Evolutionary conservation across 345 rosid genomes (phyloP).

Genomic region (Aquilaria malaccensis): DNA sequence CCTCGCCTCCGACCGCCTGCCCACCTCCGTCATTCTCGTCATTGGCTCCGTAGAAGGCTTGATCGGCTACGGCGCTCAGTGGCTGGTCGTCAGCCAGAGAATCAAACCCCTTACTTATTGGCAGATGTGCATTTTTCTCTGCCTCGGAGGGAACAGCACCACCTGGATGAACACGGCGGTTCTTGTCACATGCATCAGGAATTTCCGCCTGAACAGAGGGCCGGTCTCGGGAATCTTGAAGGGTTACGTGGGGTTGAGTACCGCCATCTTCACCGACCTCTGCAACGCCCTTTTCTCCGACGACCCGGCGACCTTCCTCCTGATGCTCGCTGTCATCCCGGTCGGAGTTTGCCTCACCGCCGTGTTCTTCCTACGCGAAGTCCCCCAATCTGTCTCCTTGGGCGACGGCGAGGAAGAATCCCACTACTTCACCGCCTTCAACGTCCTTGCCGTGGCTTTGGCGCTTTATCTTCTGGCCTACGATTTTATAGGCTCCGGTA

Average conservation of each 20-base stretch:
- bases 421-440: constrained; percentile 54
- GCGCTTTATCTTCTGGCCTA: constrained; percentile 67
- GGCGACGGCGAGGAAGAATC: constrained; percentile 53
- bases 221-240: constrained; percentile 90
- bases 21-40: constrained; percentile 60
- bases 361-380: constrained; percentile 73
- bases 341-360: constrained; percentile 73
- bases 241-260: constrained; percentile 83
- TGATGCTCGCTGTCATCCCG: constrained; percentile 68
- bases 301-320: constrained; percentile 51
- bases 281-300: constrained; percentile 73
- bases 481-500: constrained; percentile 44
- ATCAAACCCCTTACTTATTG: constrained; percentile 71
- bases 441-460: constrained; percentile 56
- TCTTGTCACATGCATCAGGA: constrained; percentile 80
- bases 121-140: constrained; percentile 84
- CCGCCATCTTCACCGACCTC: constrained; percentile 89
- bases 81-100: constrained; percentile 75
- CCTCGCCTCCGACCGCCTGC: constrained; percentile 69
- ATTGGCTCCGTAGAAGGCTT: constrained; percentile 80
- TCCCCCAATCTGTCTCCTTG: constrained; percentile 40
- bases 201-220: constrained; percentile 83
- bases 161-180: constrained; percentile 99
- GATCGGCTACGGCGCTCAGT: constrained; percentile 90
- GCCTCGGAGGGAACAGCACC: constrained; percentile 94